Percentiles rank a stretch among this genome's conserved stretches.
These are phyloP conservation scores for Quercus agrifolia DNA, from an alignment of 306 rosid species.

Conservation along the genomic window DNA sequence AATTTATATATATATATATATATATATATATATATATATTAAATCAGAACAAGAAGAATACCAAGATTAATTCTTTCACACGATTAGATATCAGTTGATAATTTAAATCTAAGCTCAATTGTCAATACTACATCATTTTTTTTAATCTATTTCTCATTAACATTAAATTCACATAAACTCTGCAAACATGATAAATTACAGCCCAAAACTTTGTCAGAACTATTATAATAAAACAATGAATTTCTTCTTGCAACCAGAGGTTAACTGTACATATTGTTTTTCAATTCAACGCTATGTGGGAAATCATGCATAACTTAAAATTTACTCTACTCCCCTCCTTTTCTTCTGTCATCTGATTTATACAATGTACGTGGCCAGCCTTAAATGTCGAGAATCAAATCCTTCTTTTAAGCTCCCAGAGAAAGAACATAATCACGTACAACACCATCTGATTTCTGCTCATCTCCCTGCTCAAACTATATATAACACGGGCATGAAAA, in stretches of 20 bases:
- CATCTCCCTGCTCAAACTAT: slow-evolving; percentile 17
- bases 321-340: slow-evolving; percentile 7
- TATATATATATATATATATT: too few relatives aligned
- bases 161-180: background rate
- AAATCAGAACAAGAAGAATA: background rate
- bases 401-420: slow-evolving; percentile 6
- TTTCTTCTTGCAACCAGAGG: background rate
- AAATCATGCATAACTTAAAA: slow-evolving; percentile 19
- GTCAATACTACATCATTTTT: background rate
- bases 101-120: background rate
- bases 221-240: background rate
- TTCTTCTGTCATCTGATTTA: slow-evolving; percentile 20
- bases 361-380: slow-evolving; percentile 18
- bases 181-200: background rate
- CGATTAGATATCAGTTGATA: background rate
- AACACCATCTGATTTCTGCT: slow-evolving; percentile 7
- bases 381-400: background rate
- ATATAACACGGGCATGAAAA: slow-evolving; percentile 12
- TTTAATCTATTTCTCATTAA: background rate
- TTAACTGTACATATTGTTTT: background rate
- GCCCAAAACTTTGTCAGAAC: background rate
- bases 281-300: slow-evolving; percentile 1
- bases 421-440: slow-evolving; percentile 7
- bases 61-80: background rate
- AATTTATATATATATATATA: too few relatives aligned